Conservation (phyloP, 2,329 filamentous ascomycete species). For the Triangularia setosa region DNA sequence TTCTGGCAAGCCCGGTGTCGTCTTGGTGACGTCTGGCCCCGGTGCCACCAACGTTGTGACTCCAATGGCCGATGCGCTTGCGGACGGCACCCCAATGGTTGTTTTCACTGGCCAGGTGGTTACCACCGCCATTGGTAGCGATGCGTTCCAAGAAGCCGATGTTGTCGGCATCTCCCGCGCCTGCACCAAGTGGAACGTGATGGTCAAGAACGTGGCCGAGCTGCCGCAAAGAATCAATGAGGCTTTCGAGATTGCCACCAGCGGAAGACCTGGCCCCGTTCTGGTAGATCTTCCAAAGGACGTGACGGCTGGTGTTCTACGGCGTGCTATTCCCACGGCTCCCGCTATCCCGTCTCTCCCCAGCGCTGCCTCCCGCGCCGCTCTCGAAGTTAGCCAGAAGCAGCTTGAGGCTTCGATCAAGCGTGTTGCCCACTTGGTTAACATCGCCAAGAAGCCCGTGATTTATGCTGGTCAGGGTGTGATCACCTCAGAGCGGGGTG, state of each 20-base stretch:
- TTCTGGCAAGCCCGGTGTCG: conserved; percentile 89
- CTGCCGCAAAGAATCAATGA: conserved; percentile 92
- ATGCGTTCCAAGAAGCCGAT: conserved; percentile 96
- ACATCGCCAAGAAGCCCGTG: conserved; percentile 86
- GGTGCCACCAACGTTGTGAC: conserved; percentile 96
- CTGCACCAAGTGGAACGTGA: conserved; percentile 98
- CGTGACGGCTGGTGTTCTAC: conserved; percentile 80
- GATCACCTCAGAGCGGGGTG: conserved; percentile 73
- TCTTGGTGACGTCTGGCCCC: conserved; percentile 93
- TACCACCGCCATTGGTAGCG: conserved; percentile 85
- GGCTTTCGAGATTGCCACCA: conserved; percentile 96
- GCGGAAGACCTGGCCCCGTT: conserved; percentile 87
- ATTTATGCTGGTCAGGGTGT: conserved; percentile 94
- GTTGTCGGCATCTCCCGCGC: conserved; percentile 88
- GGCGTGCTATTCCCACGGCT: conserved; percentile 74
- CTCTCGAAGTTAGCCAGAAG: conserved; percentile 66
- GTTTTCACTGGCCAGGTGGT: conserved; percentile 94
- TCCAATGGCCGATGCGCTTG: conserved; percentile 92
- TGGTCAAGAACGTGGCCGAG: conserved; percentile 94
- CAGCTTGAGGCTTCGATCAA: conserved; percentile 70
- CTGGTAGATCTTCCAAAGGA: conserved; percentile 96
- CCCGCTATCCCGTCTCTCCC: conserved; percentile 74
- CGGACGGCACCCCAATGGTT: conserved; percentile 92
- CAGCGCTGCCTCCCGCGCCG: conserved; percentile 80
- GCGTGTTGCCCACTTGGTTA: conserved; percentile 78